Evolutionary conservation across 2,329 filamentous ascomycete species (phyloP).

Genomic region (Xylariaceae sp.): DNA sequence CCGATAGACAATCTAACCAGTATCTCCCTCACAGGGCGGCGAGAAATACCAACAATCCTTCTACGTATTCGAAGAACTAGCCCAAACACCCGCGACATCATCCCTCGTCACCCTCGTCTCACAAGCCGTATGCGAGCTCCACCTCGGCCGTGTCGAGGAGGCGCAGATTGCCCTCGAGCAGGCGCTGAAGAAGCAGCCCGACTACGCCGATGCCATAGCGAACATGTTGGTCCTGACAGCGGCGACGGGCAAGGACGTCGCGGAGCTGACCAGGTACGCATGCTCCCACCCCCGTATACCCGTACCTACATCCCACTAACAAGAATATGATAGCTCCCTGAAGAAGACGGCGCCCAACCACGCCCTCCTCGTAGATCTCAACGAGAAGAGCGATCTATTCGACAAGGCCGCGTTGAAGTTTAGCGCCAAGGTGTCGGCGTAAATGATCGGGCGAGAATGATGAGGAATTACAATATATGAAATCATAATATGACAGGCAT

Average conservation of each 20-base stretch:
- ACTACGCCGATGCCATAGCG: constrained; percentile 69
- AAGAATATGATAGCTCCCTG: constrained; percentile 41
- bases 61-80: constrained; percentile 96
- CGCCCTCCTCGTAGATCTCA: constrained; percentile 64
- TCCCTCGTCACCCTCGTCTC: constrained; percentile 72
- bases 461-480: too few species aligned
- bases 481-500: background rate
- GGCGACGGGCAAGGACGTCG: constrained; percentile 65
- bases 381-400: constrained; percentile 83
- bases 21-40: constrained; percentile 60
- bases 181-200: constrained; percentile 67
- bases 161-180: constrained; percentile 80
- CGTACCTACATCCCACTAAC: background rate
- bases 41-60: constrained; percentile 96
- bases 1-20: background rate
- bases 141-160: constrained; percentile 83
- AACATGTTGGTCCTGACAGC: constrained; percentile 77
- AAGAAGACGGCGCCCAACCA: constrained; percentile 61
- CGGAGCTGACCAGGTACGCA: constrained; percentile 57
- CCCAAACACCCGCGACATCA: constrained; percentile 76
- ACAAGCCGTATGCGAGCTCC: constrained; percentile 86
- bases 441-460: constrained; percentile 14
- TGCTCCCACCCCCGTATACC: constrained; percentile 16
- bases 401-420: constrained; percentile 84
- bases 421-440: constrained; percentile 69